Evolutionary conservation across 2,329 filamentous ascomycete genomes (phyloP), one percentile per base, ranked within the genome.

Genomic region (Aspergillus sp.): DNA sequence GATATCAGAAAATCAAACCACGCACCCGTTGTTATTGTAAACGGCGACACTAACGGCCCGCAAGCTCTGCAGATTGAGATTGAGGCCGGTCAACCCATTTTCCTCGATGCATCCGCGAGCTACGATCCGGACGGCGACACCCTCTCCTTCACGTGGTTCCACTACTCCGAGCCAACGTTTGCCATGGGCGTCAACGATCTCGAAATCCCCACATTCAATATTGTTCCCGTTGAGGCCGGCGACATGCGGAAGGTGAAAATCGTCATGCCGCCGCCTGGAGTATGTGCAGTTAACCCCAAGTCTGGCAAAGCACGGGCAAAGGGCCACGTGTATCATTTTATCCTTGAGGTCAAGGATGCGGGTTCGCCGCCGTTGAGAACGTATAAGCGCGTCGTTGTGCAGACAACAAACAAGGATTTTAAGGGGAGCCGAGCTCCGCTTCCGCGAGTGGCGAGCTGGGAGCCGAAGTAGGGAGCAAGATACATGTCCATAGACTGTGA

Each of bases 1-100:
- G 49, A 67, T 41, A 19, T 57, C 13, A 45, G 64, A 63, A 70
- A 53, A 64, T 61, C 60, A 34, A 71, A 72, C 31, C 68, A 72
- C 34, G 64, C 68, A 23, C 68, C 68, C 31, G 61, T 69, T 22
- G 59, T 66, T 17, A 52, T 57, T 28, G 53, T 69, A 5, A 70
- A 70, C 54, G 66, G 65, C 31, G 31, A 34, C 4, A 9, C 31
- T 34, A 9, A 34, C 7, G 7, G 4, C 3, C 4, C 31, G 31
- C 31, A 4, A 9, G 4, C 31, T 34, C 7, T 34, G 31, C 7
- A 7, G 3, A 34, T 34, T 34, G 31, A 34, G 7, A 9, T 34
- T 34, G 31, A 34, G 7, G 31, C 31, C 31, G 31, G 31, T 9
- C 4, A 34, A 9, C 3, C 31, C 3, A 34, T 34, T 34, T 9